Evolutionary conservation across 2,329 filamentous ascomycete genomes (phyloP).

Genomic region (Pyricularia sp.): DNA sequence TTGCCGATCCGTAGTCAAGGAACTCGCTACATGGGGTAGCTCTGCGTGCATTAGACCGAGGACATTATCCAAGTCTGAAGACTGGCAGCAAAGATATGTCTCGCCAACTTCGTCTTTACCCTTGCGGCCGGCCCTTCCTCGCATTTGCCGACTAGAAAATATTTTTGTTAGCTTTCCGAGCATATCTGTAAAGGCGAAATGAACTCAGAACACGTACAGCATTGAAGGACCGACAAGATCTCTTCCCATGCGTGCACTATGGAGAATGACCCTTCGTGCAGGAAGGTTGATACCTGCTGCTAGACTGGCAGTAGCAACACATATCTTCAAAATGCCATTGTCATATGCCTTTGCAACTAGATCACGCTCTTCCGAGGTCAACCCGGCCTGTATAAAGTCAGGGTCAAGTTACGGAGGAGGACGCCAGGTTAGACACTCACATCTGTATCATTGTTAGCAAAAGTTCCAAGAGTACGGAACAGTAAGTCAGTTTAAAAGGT

Average conservation of each 20-base stretch:
- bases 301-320: slow-evolving; percentile 69
- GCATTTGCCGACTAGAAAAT: slow-evolving; percentile 53
- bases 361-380: slow-evolving; percentile 69
- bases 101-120: slow-evolving; percentile 71
- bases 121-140: slow-evolving; percentile 67
- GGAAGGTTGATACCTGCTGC: slow-evolving; percentile 76
- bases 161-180: not conserved
- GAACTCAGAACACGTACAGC: slow-evolving; percentile 29
- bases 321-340: slow-evolving; percentile 54
- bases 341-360: slow-evolving; percentile 65
- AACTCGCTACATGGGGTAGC: slow-evolving; percentile 60
- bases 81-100: slow-evolving; percentile 66
- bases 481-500: not conserved
- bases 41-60: slow-evolving; percentile 64
- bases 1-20: slow-evolving; percentile 38
- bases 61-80: slow-evolving; percentile 59
- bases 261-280: slow-evolving; percentile 65
- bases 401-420: too few species aligned
- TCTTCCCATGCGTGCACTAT: slow-evolving; percentile 66
- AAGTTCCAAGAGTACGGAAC: not conserved
- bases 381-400: slow-evolving; percentile 39
- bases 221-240: slow-evolving; percentile 71
- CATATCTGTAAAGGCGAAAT: too few species aligned
- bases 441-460: slow-evolving; percentile 19
- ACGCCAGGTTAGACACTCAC: slow-evolving; percentile 18